Evolutionary conservation across 108 stramenopile genomes (phyloP).

Genomic region (Parietichytrium sp.): DNA sequence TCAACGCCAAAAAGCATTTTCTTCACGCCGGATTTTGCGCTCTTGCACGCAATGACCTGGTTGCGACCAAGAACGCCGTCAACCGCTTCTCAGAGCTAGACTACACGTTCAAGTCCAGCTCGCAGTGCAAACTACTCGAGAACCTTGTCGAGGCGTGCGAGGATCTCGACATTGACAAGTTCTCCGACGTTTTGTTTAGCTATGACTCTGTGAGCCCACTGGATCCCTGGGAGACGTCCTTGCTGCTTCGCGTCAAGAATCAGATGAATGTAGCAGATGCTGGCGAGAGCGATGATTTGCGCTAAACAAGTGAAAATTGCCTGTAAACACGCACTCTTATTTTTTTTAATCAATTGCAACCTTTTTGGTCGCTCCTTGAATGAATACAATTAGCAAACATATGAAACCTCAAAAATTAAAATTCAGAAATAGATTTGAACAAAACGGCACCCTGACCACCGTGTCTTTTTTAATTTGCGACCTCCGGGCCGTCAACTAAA

Average conservation of each 20-base stretch:
- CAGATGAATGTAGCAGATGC: background rate
- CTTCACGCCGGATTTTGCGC: slow-evolving; percentile 21
- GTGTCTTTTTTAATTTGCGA: no score
- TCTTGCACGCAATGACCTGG: slow-evolving; percentile 20
- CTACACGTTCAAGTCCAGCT: slow-evolving; percentile 12
- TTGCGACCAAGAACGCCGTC: slow-evolving; percentile 2
- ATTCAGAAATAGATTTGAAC: no score
- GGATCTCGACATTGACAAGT: background rate
- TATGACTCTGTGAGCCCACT: slow-evolving; percentile 17
- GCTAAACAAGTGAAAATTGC: no score
- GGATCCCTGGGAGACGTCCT: slow-evolving; percentile 37
- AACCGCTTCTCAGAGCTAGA: slow-evolving; percentile 1
- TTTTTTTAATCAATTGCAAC: no score
- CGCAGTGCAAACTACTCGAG: background rate
- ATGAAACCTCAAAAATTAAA: no score
- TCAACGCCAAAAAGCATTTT: slow-evolving; percentile 42
- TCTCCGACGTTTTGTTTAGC: slow-evolving; percentile 6
- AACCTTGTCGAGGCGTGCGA: slow-evolving; percentile 2
- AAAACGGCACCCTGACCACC: no score
- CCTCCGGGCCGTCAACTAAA: no score
- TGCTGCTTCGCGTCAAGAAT: slow-evolving; percentile 31
- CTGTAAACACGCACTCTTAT: no score
- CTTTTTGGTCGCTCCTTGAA: no score
- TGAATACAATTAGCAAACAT: no score
- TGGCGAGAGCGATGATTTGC: slow-evolving; percentile 18